Conservation (phyloP, 805 yeast species). For the Cyberlindnera americana region DNA sequence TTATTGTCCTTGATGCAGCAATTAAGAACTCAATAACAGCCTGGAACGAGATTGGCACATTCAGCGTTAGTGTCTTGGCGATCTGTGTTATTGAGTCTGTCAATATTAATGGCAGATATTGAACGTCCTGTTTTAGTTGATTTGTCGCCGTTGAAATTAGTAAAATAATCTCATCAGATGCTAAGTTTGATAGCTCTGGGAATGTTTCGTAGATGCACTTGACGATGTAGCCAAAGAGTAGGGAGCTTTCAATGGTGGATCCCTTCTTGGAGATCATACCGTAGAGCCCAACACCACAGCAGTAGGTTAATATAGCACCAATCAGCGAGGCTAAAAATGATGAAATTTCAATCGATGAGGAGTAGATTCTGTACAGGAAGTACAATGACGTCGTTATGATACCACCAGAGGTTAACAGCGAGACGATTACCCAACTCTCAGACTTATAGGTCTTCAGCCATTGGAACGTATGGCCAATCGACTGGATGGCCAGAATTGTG, state of each 20-base stretch:
- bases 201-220: conserved; percentile 91
- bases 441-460: conserved; percentile 62
- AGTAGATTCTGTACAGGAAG: conserved; percentile 79
- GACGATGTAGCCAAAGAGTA: conserved; percentile 86
- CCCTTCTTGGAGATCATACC: conserved; percentile 85
- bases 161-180: conserved; percentile 40
- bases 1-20: conserved; percentile 52
- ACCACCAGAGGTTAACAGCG: conserved; percentile 68
- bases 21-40: conserved; percentile 39
- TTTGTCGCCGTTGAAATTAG: conserved; percentile 33
- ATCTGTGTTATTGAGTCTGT: conserved; percentile 26
- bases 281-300: conserved; percentile 68
- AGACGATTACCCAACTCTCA: conserved; percentile 73
- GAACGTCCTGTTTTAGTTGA: conserved; percentile 32
- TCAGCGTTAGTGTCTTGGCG: conserved; percentile 20
- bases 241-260: conserved; percentile 84
- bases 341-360: conserved; percentile 59
- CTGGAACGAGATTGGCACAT: conserved; percentile 28
- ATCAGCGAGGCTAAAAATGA: conserved; percentile 76
- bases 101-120: conserved; percentile 28
- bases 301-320: conserved; percentile 79
- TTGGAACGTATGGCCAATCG: conserved; percentile 76
- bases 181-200: conserved; percentile 72
- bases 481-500: conserved; percentile 85
- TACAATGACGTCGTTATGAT: conserved; percentile 73